Conservation (phyloP, 1,284 basidiomycete genomes). For the Testicularia cyperi region DNA sequence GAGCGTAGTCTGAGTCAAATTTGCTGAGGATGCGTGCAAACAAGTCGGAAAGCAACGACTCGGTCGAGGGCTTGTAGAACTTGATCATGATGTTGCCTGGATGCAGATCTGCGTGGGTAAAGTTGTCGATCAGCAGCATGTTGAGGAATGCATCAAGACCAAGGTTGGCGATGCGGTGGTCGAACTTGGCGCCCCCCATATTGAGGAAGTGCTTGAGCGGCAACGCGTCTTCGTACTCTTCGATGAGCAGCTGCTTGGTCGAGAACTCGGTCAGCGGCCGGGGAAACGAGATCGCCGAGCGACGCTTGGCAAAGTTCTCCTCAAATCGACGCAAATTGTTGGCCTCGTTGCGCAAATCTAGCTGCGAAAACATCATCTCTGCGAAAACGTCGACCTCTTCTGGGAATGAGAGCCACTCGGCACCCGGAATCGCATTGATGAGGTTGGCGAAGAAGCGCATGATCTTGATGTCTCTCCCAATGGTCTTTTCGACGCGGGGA, state of each 20-base stretch:
- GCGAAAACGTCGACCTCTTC: slow-evolving; percentile 95
- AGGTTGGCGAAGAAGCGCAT: slow-evolving; percentile 87
- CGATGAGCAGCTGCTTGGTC: slow-evolving; percentile 78
- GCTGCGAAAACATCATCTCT: slow-evolving; percentile 93
- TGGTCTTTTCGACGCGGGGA: slow-evolving; percentile 72
- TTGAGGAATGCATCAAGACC: slow-evolving; percentile 95
- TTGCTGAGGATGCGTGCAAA: slow-evolving; percentile 48
- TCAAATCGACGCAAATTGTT: slow-evolving; percentile 85
- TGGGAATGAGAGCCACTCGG: slow-evolving; percentile 93
- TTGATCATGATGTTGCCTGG: slow-evolving; percentile 98
- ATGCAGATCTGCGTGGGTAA: slow-evolving; percentile 82
- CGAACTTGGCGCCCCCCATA: slow-evolving; percentile 81
- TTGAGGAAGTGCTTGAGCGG: slow-evolving; percentile 84
- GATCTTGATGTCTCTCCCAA: slow-evolving; percentile 84
- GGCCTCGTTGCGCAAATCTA: slow-evolving; percentile 87
- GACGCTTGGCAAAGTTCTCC: slow-evolving; percentile 73
- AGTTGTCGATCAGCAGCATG: slow-evolving; percentile 97
- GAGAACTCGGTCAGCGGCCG: slow-evolving; percentile 79
- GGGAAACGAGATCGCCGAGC: slow-evolving; percentile 85
- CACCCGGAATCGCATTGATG: slow-evolving; percentile 81
- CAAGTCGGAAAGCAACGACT: slow-evolving; percentile 47
- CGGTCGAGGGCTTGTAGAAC: slow-evolving; percentile 74
- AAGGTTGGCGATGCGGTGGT: slow-evolving; percentile 83
- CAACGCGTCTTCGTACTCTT: slow-evolving; percentile 89
- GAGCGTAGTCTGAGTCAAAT: slow-evolving; percentile 56